Percentiles rank a stretch among this genome's conserved stretches.
These are phyloP conservation scores for Dichomitus squalens DNA, from an alignment of 1,284 basidiomycete genomes.

Conservation along the genomic window DNA sequence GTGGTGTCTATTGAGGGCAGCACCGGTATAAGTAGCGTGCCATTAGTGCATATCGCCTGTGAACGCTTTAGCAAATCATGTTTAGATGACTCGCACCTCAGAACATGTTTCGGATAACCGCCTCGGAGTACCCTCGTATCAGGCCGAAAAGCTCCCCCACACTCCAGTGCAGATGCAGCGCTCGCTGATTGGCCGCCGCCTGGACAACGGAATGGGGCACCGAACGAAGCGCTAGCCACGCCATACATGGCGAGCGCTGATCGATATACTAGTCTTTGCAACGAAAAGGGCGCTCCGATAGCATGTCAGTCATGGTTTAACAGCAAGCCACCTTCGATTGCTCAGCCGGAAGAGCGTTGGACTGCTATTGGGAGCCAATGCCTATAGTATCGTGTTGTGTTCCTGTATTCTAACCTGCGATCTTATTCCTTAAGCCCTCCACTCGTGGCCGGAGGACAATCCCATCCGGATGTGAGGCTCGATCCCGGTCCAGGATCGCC, in stretches of 20 bases:
- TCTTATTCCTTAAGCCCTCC: too few relatives aligned
- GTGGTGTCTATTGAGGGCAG: neutral
- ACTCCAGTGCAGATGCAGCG: neutral
- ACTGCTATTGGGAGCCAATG: slow-evolving; percentile 1
- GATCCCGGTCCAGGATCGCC: too few relatives aligned
- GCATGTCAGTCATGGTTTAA: too few relatives aligned
- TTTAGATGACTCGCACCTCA: neutral
- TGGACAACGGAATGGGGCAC: neutral
- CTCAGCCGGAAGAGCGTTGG: slow-evolving; percentile 5
- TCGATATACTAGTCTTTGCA: too few relatives aligned
- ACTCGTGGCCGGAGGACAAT: too few relatives aligned
- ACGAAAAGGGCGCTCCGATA: too few relatives aligned
- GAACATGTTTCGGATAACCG: neutral
- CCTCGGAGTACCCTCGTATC: neutral
- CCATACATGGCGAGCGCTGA: too few relatives aligned
- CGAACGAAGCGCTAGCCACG: neutral
- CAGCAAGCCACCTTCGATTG: neutral
- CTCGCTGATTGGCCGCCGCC: neutral
- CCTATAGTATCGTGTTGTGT: too few relatives aligned
- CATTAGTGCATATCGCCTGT: neutral
- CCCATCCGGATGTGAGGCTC: too few relatives aligned
- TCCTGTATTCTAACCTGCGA: too few relatives aligned
- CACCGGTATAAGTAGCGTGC: neutral
- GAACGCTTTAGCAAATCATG: neutral
- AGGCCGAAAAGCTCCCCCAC: neutral